Evolutionary conservation across 208 protist species (phyloP).

Genomic region (Crithidia brevicula): DNA sequence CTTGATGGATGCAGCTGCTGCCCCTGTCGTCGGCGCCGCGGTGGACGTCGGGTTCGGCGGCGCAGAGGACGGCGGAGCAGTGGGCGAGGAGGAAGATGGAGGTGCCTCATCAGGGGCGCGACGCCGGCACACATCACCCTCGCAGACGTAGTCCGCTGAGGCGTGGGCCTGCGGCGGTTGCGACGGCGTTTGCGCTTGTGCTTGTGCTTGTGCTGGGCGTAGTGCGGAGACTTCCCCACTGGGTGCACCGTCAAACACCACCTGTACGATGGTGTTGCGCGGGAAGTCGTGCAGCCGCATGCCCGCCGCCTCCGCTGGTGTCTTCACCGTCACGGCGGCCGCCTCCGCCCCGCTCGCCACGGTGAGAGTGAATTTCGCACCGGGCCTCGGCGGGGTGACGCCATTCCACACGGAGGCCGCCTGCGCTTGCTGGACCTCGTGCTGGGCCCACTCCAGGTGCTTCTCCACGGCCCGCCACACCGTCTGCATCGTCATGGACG

Average conservation of each 20-base stretch:
- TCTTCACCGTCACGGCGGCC: conserved; percentile 11
- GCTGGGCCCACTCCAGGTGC: conserved; percentile 34
- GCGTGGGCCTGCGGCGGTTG: conserved; percentile 2
- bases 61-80: neutral
- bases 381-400: conserved; percentile 18
- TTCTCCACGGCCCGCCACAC: conserved; percentile 54
- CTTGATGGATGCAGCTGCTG: conserved; percentile 34
- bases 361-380: conserved; percentile 18
- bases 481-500: conserved; percentile 56
- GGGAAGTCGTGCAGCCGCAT: conserved; percentile 56
- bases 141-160: conserved; percentile 31
- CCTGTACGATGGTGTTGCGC: conserved; percentile 32
- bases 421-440: conserved; percentile 30
- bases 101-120: conserved; percentile 1
- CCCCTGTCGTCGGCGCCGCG: neutral
- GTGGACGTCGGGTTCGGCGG: neutral
- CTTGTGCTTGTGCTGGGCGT: neutral
- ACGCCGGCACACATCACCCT: conserved; percentile 46
- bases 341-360: conserved; percentile 3
- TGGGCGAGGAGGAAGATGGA: neutral
- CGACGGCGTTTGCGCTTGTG: neutral
- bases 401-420: conserved; percentile 23
- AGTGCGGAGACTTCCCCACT: neutral
- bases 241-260: conserved; percentile 14
- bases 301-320: conserved; percentile 30